Evolutionary conservation across 306 rosid species (phyloP), one percentile per base, ranked within the genome.

Genomic region (Carpinus viminea): DNA sequence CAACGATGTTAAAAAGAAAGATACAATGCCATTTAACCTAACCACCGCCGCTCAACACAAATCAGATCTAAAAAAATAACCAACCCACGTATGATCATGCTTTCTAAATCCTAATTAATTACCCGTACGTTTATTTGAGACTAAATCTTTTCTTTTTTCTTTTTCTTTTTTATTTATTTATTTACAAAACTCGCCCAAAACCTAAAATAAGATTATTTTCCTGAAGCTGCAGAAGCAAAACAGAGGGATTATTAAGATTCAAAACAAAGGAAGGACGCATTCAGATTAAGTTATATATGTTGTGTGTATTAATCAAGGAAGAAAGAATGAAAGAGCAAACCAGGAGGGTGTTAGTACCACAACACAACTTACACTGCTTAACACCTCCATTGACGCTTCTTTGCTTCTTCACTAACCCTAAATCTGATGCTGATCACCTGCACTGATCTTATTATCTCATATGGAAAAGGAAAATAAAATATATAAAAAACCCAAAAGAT

Each of bases 351-450:
- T 31, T 31, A 41, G 1, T 41, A 41, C 17, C 10, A 68, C 72
- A 13, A 65, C 46, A 5, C 18, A 18, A 68, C 72, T 68, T 68
- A 41, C 50, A 68, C 72, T 41, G 51, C 28, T 12, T 8, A 66
- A 18, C 47, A 45, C 16, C 72, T 36, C 26, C 24, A 68, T 38
- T 68, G 72, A 68, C 72, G 31, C 72, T 68, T 41, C 72, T 41
- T 68, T 38, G 51, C 51, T 10, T 46, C 78, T 36, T 36, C 62
- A 51, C 16, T 15, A 48, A 68, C 80, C 82, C 61, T 69, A 76
- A 38, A 68, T 81, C 74, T 34, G 76, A 69, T 75, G 75, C 85
- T 77, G 12, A 79, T 1, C 79, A 54, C 69, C 50, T 15, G 43
- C 48, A 83, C 53, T 24, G 43, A 36, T 38, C 64, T 57, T 57